Evolutionary conservation across 129 eudicot species (phyloP), one percentile per base, ranked within the genome.

Genomic region (Helichrysum umbraculigerum): DNA sequence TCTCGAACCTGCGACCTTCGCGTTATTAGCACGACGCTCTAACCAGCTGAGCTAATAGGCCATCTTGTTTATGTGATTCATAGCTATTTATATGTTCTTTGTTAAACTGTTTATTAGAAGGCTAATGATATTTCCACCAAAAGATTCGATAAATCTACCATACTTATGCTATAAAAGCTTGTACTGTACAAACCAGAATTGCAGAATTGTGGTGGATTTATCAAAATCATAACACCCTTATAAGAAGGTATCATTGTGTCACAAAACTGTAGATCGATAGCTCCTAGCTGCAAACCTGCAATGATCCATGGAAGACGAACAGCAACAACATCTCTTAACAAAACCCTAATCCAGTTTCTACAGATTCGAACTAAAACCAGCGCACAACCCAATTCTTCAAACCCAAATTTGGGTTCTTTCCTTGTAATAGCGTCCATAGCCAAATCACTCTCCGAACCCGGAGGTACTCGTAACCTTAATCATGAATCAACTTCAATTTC

Each of bases 1-100:
- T 87, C 77, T 89, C 96, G 91, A 92, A 89, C 93, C 88, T 87
- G 93, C 90, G 91, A 88, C 96, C 93, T 92, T 84, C 88, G 97
- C 86, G 89, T 91, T 88, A 90, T 84, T 90, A 90, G 91, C 93
- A 90, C 91, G 85, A 90, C 93, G 89, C 88, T 90, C 96, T 90
- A 88, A 90, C 96, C 88, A 88, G 20, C 93, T 88, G 91, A 90
- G 93, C 91, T 90, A 90, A 90, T 88, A 58, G 89, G 93, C 89
- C 96, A 0, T 6, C 7, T 56, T 11, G 5, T 44, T 39, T 0
- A 0, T 32, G 1, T 0, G 6, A 2, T 6, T 37, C 42, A 37
- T 7, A 7, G 9, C 42, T 37, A 7, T 9, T 0, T 37, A 6
- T 37, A 37, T 37, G 0, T 7, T 37, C 2, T 7, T 37, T 7